A percentile compares a stretch with the other conserved stretches of the same genome.
Evolutionary conservation across 306 rosid species (phyloP).

Genomic region (Arachis hypogaea): DNA sequence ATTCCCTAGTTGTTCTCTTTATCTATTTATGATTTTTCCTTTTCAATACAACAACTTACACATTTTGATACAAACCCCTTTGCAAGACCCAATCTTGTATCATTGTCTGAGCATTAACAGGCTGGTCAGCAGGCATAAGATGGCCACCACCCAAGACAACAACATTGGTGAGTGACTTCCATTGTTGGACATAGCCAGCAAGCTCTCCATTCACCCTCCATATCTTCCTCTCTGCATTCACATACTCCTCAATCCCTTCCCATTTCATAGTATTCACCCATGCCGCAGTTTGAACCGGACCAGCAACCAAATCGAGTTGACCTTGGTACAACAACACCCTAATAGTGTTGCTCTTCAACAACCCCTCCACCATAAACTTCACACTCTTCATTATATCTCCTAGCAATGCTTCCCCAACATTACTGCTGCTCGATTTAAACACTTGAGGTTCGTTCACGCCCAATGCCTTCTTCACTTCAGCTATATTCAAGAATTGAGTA

Average conservation of each 20-base stretch:
- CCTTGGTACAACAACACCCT: slow-evolving; percentile 77
- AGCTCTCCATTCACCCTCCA: slow-evolving; percentile 65
- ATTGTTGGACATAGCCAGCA: slow-evolving; percentile 81
- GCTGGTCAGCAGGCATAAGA: slow-evolving; percentile 68
- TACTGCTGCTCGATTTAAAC: slow-evolving; percentile 54
- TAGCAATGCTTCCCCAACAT: slow-evolving; percentile 46
- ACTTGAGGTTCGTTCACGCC: slow-evolving; percentile 50
- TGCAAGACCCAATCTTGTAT: slow-evolving; percentile 81
- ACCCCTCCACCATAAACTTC: slow-evolving; percentile 61
- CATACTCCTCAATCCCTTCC: slow-evolving; percentile 57
- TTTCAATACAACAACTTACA: not conserved
- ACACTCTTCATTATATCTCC: slow-evolving; percentile 86
- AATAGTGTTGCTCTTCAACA: slow-evolving; percentile 45
- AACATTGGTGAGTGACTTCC: slow-evolving; percentile 69
- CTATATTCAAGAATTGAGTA: too few species aligned
- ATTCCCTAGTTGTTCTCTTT: too few species aligned
- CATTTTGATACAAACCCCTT: slow-evolving; percentile 47
- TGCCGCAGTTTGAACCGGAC: slow-evolving; percentile 63
- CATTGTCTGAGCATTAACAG: slow-evolving; percentile 74
- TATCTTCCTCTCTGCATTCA: slow-evolving; percentile 62
- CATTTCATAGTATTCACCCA: slow-evolving; percentile 83
- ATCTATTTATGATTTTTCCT: too few species aligned
- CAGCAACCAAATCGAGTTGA: slow-evolving; percentile 63
- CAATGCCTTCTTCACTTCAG: too few species aligned
- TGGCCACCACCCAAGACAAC: slow-evolving; percentile 79